Conservation (phyloP, 345 rosid genomes). For the Psidium guajava region DNA sequence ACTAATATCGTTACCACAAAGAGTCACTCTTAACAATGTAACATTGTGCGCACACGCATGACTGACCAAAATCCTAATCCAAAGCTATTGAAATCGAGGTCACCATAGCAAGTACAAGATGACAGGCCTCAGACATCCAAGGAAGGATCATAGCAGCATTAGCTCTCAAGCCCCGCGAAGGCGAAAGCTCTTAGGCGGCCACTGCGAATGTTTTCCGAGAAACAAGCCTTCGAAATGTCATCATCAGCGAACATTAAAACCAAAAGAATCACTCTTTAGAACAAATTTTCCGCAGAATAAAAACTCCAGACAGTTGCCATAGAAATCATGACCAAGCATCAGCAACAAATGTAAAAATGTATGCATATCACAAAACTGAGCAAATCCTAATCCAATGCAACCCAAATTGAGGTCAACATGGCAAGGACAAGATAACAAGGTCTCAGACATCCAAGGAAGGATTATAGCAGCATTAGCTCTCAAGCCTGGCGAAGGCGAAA, state of each 20-base stretch:
- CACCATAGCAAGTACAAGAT: not conserved
- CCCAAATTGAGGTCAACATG: not conserved
- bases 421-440: not conserved
- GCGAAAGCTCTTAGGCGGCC: constrained; percentile 79
- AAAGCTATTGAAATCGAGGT: not conserved
- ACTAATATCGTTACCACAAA: not conserved
- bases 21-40: not conserved
- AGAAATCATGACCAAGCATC: too few relatives aligned
- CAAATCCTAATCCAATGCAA: not conserved
- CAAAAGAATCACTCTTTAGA: not conserved
- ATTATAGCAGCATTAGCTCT: constrained; percentile 42
- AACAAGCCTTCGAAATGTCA: not conserved
- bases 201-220: constrained; percentile 56
- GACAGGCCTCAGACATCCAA: not conserved
- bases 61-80: not conserved
- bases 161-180: constrained; percentile 31
- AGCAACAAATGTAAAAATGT: not conserved
- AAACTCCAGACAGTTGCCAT: not conserved
- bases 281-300: not conserved
- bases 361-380: not conserved
- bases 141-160: not conserved
- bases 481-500: constrained; percentile 61
- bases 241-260: not conserved
- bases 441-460: constrained; percentile 63
- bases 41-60: not conserved